Base-by-base conservation (phyloP, 1,139 yeast species). In the Hansenula lynferdii region DNA sequence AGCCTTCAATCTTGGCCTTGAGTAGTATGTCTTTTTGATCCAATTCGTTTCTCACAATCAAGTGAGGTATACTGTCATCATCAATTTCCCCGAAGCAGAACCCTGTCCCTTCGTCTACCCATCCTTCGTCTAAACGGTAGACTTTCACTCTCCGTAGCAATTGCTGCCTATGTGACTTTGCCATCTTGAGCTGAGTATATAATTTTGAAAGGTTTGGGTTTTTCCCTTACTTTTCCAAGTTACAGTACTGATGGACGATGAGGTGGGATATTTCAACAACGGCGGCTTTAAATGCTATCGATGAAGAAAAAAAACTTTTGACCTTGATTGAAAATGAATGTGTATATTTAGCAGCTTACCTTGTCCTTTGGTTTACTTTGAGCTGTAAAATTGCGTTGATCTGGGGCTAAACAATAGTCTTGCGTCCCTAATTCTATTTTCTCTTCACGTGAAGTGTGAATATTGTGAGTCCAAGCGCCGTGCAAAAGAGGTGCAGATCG, bases 71-170 rank as follows among this genome's bases (percentile, higher is more conserved):
- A 9, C 40, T 44, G 3, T 43, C 48, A 5, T 48, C 53, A 11
- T 43, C 44, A 8, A 32, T 60, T 47, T 78, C 80, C 5, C 97
- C 97, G 31, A 75, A 72, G 54, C 96, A 89, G 58, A 76, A 84
- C 1, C 98, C 98, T 0, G 97, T 89, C 14, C 97, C 98, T 39
- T 85, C 78, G 58, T 90, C 97, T 33, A 80, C 69, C 98, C 98
- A 92, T 52, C 77, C 85, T 28, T 84, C 83, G 38, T 79, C 80
- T 38, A 92, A 67, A 25, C 85, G 71, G 57, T 92, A 92, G 17
- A 92, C 94, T 59, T 90, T 92, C 38, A 90, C 98, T 47, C 97
- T 67, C 57, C 90, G 73, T 18, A 48, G 47, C 11, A 45, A 40
- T 5, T 40, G 28, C 17, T 37, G 27, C 26, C 34, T 39, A 5